Base-by-base conservation (phyloP, 495 filamentous ascomycete species). In the Penicillium bialowiezense region DNA sequence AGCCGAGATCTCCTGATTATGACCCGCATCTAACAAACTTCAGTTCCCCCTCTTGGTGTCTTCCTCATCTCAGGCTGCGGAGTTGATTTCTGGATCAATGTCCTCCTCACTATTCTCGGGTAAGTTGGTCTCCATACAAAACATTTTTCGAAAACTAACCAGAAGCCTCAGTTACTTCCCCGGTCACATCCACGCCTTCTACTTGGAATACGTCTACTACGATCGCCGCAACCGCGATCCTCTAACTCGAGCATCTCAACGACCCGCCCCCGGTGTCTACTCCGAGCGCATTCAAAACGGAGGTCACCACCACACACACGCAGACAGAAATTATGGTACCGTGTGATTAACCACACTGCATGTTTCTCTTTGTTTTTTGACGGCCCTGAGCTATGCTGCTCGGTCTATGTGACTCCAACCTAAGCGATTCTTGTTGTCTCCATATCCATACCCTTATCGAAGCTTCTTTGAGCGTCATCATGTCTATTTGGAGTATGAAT, bases 101-200 rank as follows among this genome's bases (percentile, higher is more conserved):
- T 87, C 54, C 62, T 74, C 26, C 69, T 87, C 19, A 86, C 83
- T 0, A 59, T 79, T 44, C 71, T 87, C 3, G 83, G 81, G 75
- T 85, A 65, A n/a, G n/a, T n/a, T n/a, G 59, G 77, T 65, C 20
- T 17, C 14, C 28, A 5, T 5, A 33, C n/a, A 36, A 38, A 35
- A 5, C 29, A 18, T 17, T 3, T 20, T 23, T 41, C 14, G 7
- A 18, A 35, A 44, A 12, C 35, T 56, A 50, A 60, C 35, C 3
- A 31, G 10, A 21, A n/a, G 13, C 29, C 24, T 41, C 47, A 89
- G 87, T 2, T 87, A 84, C 56, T 64, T 93, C 45, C 90, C 89
- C 1, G 88, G 88, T 6, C 84, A 92, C 54, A 79, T 96, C 20
- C 92, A 96, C 62, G 92, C 89, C 6, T 95, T 95, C 71, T 97